Conservation (phyloP, 169 alveolate species). For the Prorocentrum cordatum region DNA sequence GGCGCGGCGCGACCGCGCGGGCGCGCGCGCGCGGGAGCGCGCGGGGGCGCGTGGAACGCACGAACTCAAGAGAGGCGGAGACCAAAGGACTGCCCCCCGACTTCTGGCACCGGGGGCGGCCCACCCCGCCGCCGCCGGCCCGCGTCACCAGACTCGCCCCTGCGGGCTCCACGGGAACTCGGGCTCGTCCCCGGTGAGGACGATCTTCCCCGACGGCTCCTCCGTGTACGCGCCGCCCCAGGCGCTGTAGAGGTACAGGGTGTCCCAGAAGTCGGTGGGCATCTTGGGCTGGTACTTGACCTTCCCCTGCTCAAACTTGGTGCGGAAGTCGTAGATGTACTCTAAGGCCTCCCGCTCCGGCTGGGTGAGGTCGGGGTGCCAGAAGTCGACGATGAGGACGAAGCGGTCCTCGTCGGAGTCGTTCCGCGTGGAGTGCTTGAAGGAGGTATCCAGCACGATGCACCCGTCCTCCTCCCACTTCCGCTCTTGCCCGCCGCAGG, state of each 20-base stretch:
- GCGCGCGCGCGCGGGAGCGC: too few species aligned
- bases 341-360: conserved; percentile 67
- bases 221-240: conserved; percentile 69
- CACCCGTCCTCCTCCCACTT: conserved; percentile 53
- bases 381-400: conserved; percentile 58
- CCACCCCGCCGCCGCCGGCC: too few species aligned
- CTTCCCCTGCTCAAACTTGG: conserved; percentile 69
- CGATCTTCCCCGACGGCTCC: too few species aligned
- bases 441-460: conserved; percentile 57
- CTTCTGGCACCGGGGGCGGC: too few species aligned
- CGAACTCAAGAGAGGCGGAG: too few species aligned
- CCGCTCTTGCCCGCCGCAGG: conserved; percentile 35
- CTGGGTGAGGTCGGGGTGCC: conserved; percentile 62
- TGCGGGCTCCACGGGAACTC: too few species aligned
- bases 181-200: too few species aligned
- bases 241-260: conserved; percentile 68
- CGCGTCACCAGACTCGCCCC: too few species aligned
- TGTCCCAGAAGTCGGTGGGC: conserved; percentile 57
- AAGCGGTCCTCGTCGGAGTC: conserved; percentile 68
- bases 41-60: too few species aligned
- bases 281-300: conserved; percentile 47
- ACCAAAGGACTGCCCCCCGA: too few species aligned
- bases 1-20: too few species aligned
- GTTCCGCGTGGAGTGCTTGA: conserved; percentile 58
- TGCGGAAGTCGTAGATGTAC: conserved; percentile 68